Percentiles rank a stretch among this genome's conserved stretches.
Conservation (phyloP, 305 asterid genomes). For the Fraxinus baroniana region DNA sequence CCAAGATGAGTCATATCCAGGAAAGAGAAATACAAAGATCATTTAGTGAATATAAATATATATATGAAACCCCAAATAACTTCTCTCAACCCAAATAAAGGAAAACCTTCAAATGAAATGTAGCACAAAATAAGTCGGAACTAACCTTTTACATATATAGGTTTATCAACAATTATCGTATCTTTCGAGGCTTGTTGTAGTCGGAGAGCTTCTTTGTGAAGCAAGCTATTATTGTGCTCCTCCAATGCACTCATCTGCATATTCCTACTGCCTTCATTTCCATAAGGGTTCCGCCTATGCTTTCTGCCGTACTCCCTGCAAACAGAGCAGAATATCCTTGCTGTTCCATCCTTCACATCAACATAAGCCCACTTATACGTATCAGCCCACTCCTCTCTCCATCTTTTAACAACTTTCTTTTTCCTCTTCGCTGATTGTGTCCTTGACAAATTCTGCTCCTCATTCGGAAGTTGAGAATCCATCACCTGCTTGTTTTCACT, state of each 20-base stretch:
- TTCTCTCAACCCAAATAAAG: constrained; percentile 1
- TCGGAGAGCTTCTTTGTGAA: constrained; percentile 98
- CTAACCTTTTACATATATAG: constrained; percentile 90
- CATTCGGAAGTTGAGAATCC: constrained; percentile 62
- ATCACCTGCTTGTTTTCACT: constrained; percentile 66
- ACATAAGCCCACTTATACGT: constrained; percentile 99
- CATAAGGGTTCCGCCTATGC: constrained; percentile 96
- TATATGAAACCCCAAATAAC: not conserved
- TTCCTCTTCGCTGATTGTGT: constrained; percentile 75
- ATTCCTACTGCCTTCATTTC: constrained; percentile 98
- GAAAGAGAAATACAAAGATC: not conserved
- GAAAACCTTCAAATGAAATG: not conserved
- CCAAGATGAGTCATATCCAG: not conserved
- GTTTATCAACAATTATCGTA: constrained; percentile 76
- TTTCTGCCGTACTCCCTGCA: constrained; percentile 98
- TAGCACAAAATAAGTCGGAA: constrained; percentile 4
- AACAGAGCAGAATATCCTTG: constrained; percentile 95
- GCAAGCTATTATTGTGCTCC: constrained; percentile 97
- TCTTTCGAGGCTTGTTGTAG: constrained; percentile 95
- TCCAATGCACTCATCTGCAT: constrained; percentile 99
- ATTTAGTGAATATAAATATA: not conserved
- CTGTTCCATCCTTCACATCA: constrained; percentile 88
- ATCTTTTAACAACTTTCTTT: constrained; percentile 95
- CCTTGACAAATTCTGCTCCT: constrained; percentile 68
- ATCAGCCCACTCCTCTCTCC: constrained; percentile 99